Evolutionary conservation across 768 basidiomycete species (phyloP), one percentile per base, ranked within the genome.

Genomic region (Lentinula detonsa): DNA sequence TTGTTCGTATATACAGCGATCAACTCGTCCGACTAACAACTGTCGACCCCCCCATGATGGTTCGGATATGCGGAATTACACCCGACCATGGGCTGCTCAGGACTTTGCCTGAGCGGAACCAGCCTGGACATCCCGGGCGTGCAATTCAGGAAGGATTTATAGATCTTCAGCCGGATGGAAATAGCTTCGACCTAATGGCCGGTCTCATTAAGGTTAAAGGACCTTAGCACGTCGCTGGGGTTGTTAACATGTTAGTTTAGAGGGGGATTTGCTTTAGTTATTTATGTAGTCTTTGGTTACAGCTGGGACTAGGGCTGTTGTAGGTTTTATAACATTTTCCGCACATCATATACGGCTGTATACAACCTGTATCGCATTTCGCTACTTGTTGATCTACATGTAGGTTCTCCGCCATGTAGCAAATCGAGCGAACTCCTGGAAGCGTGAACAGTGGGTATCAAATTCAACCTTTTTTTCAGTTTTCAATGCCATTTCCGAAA

Each of bases 161-260:
- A 57, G 95, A 99, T 72, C 73, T 99, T 18, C 97, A 97, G 70
- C 97, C 97, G 1, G 95, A 98, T 68, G 93, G 95, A 54, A 99
- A 99, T 71, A 93, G 93, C 67, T 98, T 98, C 65, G 96, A 98
- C 73, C 78, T 98, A 65, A 90, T 97, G 90, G 82, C 86, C 39
- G 93, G 93, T 35, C 70, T 96, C 71, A 95, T 96, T 65, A 88
- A 78, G 64, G 71, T 75, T 1, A 83, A 83, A 65, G 40, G 55
- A 18, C 13, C 53, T 21, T 54, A 52, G 51, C 5, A 31, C 5
- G 16, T 9, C 28, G 51, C 3, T 11, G 50, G 28, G 34, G n/a
- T 37, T 16, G 7, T 13, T 5, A 16, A 3, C 15, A 18, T 16
- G 16, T 18, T 45, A 4, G n/a, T n/a, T 18, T 45, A 45, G 43